Evolutionary conservation across 1,139 yeast species (phyloP).

Genomic region (Hemisphaericaspora xylanilytica): DNA sequence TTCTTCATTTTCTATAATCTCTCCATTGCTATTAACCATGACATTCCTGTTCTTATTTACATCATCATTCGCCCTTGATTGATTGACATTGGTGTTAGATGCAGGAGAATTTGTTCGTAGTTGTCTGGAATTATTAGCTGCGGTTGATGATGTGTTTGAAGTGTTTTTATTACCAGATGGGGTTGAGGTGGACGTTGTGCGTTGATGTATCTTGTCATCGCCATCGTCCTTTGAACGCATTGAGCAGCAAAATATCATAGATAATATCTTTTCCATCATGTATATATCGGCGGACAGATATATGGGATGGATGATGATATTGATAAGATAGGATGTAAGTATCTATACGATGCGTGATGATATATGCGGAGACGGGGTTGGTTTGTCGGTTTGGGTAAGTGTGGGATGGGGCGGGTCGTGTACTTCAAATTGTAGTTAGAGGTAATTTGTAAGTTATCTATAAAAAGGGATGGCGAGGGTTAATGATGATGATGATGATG

Average conservation of each 20-base stretch:
- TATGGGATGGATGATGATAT: not conserved
- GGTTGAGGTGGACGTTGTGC: slow-evolving; percentile 5
- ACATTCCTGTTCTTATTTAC: not conserved
- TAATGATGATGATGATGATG: no score
- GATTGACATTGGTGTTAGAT: not conserved
- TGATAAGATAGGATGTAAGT: not conserved
- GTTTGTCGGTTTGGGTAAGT: no score
- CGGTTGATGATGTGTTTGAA: slow-evolving; percentile 3
- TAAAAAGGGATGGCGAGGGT: no score
- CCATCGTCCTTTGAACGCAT: slow-evolving; percentile 37
- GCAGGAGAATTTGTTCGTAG: not conserved
- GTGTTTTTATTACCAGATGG: not conserved
- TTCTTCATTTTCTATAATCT: slow-evolving; percentile 7
- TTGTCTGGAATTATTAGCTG: slow-evolving; percentile 1
- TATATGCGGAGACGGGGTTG: not conserved
- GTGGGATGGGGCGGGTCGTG: no score
- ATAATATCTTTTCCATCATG: slow-evolving; percentile 26
- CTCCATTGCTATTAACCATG: slow-evolving; percentile 2
- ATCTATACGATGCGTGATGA: no score
- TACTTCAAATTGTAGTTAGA: no score
- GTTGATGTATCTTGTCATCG: slow-evolving; percentile 23
- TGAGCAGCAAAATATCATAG: slow-evolving; percentile 43
- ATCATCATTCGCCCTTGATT: not conserved
- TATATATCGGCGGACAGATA: no score
- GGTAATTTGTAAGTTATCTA: no score